Evolutionary conservation across 768 basidiomycete species (phyloP).

Genomic region (Favolaschia claudopus): DNA sequence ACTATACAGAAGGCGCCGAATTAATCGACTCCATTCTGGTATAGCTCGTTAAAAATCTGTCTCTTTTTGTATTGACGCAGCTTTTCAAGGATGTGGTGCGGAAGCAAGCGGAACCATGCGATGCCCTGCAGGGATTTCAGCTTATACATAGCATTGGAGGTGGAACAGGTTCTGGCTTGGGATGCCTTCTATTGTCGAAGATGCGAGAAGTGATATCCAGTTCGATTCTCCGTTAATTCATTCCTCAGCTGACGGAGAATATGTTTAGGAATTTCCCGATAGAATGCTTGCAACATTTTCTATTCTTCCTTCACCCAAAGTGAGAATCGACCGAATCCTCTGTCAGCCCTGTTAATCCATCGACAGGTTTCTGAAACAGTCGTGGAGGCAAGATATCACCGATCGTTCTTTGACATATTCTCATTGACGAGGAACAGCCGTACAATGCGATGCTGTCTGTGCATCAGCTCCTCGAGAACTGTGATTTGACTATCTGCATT

Average conservation of each 20-base stretch:
- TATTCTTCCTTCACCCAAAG: constrained; percentile 61
- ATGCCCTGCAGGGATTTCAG: constrained; percentile 92
- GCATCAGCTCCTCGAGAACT: constrained; percentile 89
- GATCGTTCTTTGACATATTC: constrained; percentile 45
- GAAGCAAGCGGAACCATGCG: constrained; percentile 81
- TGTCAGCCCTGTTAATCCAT: background rate
- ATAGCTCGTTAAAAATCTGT: constrained; percentile 5
- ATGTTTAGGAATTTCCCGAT: constrained; percentile 64
- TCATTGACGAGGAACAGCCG: constrained; percentile 53
- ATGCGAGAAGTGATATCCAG: constrained; percentile 67
- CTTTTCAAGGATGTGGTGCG: constrained; percentile 71
- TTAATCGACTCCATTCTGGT: constrained; percentile 86
- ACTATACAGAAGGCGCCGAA: constrained; percentile 73
- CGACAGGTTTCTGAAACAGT: constrained; percentile 60
- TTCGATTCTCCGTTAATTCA: constrained; percentile 18
- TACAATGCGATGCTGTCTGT: constrained; percentile 87
- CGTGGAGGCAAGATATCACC: constrained; percentile 65
- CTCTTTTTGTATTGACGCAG: background rate
- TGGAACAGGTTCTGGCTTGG: constrained; percentile 89
- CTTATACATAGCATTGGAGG: constrained; percentile 90
- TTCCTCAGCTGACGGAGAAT: background rate
- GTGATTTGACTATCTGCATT: constrained; percentile 84
- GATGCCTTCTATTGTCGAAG: constrained; percentile 81
- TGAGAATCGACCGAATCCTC: constrained; percentile 15
- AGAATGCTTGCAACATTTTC: constrained; percentile 65